phyloP scores from a whole-genome alignment of 75 land plant genomes.

The Adiantum capillusveneris region DNA sequence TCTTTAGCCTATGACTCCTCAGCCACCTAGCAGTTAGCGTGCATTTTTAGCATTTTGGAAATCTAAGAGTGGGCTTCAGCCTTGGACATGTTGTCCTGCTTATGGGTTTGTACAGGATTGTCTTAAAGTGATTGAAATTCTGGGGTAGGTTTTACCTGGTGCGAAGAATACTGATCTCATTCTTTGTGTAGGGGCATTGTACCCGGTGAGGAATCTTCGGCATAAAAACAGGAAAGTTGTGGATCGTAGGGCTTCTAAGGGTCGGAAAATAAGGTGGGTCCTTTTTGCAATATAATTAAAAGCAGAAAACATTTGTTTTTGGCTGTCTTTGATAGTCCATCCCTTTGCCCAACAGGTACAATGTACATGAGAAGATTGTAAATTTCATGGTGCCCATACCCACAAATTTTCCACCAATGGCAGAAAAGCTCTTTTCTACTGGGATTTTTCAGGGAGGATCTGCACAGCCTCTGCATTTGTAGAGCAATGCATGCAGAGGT shows the following conservation, averaged over 20 bases:
- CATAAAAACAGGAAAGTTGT: conserved; percentile 75
- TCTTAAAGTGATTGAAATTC: neutral
- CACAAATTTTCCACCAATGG: conserved; percentile 64
- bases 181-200: neutral
- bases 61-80: neutral
- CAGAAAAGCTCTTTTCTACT: conserved; percentile 65
- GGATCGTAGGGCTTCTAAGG: conserved; percentile 95
- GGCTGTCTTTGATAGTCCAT: neutral
- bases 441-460: conserved; percentile 27
- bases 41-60: neutral
- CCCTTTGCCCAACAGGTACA: conserved; percentile 48
- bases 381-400: conserved; percentile 92
- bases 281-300: neutral
- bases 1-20: no score
- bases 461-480: no score
- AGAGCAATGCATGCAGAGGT: no score
- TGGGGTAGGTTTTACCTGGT: no score
- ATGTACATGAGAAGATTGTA: conserved; percentile 78
- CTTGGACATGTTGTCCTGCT: neutral
- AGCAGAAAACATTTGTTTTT: no score
- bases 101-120: neutral
- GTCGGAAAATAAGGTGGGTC: conserved; percentile 80
- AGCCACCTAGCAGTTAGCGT: no score
- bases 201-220: conserved; percentile 32
- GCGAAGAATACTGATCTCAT: no score